Evolutionary conservation across 805 yeast genomes (phyloP).

Genomic region (Ogataea trehalophila): DNA sequence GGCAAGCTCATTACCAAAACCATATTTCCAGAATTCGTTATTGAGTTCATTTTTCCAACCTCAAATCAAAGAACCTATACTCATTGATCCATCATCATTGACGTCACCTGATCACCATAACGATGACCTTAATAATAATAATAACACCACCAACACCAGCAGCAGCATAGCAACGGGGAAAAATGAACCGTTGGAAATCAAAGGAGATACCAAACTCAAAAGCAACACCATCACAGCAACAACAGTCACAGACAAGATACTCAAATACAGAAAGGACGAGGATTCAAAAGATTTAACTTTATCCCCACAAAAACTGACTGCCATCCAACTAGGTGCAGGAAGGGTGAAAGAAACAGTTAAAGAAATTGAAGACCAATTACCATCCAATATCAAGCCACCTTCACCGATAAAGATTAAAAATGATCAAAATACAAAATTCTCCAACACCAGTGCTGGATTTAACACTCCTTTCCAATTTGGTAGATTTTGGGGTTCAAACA

Average conservation of each 20-base stretch:
- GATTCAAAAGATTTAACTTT: conserved; percentile 10
- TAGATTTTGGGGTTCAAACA: conserved; percentile 1
- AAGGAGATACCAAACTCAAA: background rate
- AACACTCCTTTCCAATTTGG: background rate
- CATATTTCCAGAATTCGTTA: conserved; percentile 13
- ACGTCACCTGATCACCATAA: background rate
- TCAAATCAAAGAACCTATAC: conserved; percentile 20
- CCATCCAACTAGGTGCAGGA: conserved; percentile 19
- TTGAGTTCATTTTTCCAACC: conserved; percentile 23
- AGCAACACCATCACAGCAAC: background rate
- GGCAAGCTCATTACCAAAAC: conserved; percentile 4
- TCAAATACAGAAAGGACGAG: conserved; percentile 10
- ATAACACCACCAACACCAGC: background rate
- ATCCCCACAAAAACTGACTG: conserved; percentile 14
- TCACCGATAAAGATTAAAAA: conserved; percentile 5
- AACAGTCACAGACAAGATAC: conserved; percentile 2
- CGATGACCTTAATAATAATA: background rate
- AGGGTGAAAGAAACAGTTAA: conserved; percentile 25
- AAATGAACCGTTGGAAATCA: background rate
- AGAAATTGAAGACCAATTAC: conserved; percentile 20
- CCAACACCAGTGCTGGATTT: too few relatives aligned
- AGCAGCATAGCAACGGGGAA: background rate
- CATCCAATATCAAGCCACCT: conserved; percentile 9
- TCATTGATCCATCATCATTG: conserved; percentile 6
- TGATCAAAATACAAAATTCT: too few relatives aligned